Evolutionary conservation across 306 rosid genomes (phyloP).

Genomic region (Trifolium subterraneum): DNA sequence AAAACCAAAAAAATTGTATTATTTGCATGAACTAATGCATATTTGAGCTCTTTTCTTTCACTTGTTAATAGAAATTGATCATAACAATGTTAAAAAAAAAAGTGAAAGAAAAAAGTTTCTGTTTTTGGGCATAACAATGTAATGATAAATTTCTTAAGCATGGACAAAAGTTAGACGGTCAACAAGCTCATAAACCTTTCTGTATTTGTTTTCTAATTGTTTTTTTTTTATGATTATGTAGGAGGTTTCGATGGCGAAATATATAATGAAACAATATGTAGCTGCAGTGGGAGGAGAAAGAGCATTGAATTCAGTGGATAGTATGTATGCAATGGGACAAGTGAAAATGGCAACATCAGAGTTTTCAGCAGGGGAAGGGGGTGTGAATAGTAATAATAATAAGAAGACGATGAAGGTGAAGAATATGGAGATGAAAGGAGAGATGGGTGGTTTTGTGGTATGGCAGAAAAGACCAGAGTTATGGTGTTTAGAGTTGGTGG

Average conservation of each 20-base stretch:
- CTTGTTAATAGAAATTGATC: not conserved
- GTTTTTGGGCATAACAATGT: too few relatives aligned
- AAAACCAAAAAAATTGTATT: too few relatives aligned
- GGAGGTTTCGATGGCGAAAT: conserved; percentile 90
- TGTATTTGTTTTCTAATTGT: not conserved
- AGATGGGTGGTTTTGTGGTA: conserved; percentile 89
- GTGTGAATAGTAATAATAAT: conserved; percentile 29
- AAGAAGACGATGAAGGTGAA: conserved; percentile 59
- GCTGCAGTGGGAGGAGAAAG: conserved; percentile 93
- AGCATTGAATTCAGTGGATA: conserved; percentile 66
- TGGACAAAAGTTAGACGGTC: too few relatives aligned
- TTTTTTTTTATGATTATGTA: conserved; percentile 29
- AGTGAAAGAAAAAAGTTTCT: too few relatives aligned
- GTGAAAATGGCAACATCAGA: conserved; percentile 84
- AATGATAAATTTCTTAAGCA: too few relatives aligned
- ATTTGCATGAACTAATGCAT: too few relatives aligned
- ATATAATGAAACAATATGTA: conserved; percentile 82
- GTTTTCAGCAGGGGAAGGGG: conserved; percentile 64
- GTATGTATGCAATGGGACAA: conserved; percentile 97
- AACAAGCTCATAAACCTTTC: too few relatives aligned
- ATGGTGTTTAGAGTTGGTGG: conserved; percentile 88
- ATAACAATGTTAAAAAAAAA: too few relatives aligned
- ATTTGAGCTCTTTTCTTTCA: not conserved
- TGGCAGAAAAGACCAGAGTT: conserved; percentile 88
- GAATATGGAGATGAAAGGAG: conserved; percentile 60